Percentiles rank a stretch among this genome's conserved stretches.
These are phyloP conservation scores for Conoideocrella luteorostrata DNA, from an alignment of 2,329 filamentous ascomycete genomes.

Conservation along the genomic window DNA sequence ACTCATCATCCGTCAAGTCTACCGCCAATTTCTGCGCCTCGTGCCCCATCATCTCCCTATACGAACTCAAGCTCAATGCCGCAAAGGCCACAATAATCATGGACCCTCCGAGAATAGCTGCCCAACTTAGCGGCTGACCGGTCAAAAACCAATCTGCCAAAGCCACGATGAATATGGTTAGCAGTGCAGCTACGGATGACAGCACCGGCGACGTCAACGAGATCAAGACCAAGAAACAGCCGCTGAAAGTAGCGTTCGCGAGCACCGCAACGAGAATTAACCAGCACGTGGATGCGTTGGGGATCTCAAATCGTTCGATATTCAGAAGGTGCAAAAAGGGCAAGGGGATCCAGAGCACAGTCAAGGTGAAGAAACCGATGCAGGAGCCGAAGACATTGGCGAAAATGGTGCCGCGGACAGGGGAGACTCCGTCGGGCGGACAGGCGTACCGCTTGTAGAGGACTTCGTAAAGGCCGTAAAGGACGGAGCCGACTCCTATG, in stretches of 20 bases:
- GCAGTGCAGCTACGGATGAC: constrained; percentile 81
- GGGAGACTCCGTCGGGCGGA: constrained; percentile 79
- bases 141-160: constrained; percentile 84
- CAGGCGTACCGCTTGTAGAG: constrained; percentile 91
- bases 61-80: constrained; percentile 87
- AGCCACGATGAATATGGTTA: constrained; percentile 96
- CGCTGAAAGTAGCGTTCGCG: constrained; percentile 87
- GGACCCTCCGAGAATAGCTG: constrained; percentile 73
- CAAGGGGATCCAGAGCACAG: constrained; percentile 86
- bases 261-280: constrained; percentile 75
- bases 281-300: constrained; percentile 68
- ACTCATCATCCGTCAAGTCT: constrained; percentile 41
- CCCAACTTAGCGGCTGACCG: constrained; percentile 65
- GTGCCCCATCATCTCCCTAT: constrained; percentile 86
- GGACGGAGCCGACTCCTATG: constrained; percentile 81
- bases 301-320: constrained; percentile 77
- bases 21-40: constrained; percentile 50
- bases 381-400: constrained; percentile 86
- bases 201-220: constrained; percentile 88
- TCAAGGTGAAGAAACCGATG: constrained; percentile 80
- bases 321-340: constrained; percentile 75
- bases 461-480: constrained; percentile 97
- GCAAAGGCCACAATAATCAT: constrained; percentile 84
- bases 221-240: constrained; percentile 88
- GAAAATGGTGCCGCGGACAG: constrained; percentile 90